Percentiles rank a stretch among this genome's conserved stretches.
Conservation (phyloP, 1,139 yeast species). For the Taphrina flavorubra region DNA sequence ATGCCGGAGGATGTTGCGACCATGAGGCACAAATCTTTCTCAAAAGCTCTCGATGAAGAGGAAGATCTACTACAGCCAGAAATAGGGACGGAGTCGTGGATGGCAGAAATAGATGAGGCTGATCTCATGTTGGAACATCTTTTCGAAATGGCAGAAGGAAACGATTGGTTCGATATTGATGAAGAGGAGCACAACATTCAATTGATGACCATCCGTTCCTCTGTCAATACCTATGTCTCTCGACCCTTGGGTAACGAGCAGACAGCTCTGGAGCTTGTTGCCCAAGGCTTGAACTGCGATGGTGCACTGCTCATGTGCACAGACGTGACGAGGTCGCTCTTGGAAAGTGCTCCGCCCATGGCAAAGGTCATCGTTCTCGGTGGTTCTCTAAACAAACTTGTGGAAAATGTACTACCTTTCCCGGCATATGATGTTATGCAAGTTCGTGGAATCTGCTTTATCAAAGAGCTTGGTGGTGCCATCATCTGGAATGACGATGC, state of each 20-base stretch:
- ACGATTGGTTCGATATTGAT: constrained; percentile 40
- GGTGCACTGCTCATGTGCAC: constrained; percentile 38
- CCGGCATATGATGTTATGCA: constrained; percentile 35
- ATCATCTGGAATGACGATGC: constrained; percentile 45
- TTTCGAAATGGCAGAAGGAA: constrained; percentile 41
- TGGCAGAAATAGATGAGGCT: constrained; percentile 43
- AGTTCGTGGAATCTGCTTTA: constrained; percentile 38
- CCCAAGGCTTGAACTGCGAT: constrained; percentile 39
- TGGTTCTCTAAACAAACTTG: constrained; percentile 29
- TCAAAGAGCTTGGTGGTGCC: constrained; percentile 43
- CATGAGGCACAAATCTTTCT: constrained; percentile 1
- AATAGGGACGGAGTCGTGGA: constrained; percentile 27
- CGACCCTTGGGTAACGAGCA: constrained; percentile 34
- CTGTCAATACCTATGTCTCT: constrained; percentile 35
- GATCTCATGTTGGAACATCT: constrained; percentile 45
- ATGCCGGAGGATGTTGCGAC: neutral
- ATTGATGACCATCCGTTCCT: constrained; percentile 32
- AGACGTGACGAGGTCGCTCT: constrained; percentile 34
- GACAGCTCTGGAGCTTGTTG: constrained; percentile 35
- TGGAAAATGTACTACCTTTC: constrained; percentile 35
- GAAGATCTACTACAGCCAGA: constrained; percentile 20
- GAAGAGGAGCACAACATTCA: constrained; percentile 39
- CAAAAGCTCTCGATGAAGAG: constrained; percentile 18
- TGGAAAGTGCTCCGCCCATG: constrained; percentile 36
- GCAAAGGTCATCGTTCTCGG: constrained; percentile 35